Base-by-base conservation (phyloP, 164 flowering plant species). In the Warburgia ugandensis region DNA sequence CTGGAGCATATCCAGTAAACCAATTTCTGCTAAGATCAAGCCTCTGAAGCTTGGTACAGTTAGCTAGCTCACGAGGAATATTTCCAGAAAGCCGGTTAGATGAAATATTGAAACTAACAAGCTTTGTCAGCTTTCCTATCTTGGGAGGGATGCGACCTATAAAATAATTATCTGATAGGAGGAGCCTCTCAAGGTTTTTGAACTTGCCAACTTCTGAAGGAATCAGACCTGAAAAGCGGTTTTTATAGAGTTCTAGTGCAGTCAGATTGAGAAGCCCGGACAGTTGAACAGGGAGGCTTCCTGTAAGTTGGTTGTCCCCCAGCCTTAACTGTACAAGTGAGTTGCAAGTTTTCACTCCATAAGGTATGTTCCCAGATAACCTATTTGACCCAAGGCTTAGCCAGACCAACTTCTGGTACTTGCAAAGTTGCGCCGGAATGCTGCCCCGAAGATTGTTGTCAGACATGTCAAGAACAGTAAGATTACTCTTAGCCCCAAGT, bases 381-480 rank as follows among this genome's bases (percentile, higher is more conserved):
- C 53, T 54, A 56, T 85, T 85, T 5, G 77, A 69, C 54, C 70
- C 77, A 7, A 85, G 74, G 59, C 73, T 77, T 61, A 83, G 54
- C 61, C 68, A 50, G 12, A 74, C 71, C 58, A 85, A 56, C 41
- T 73, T 74, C 19, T 75, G 70, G 33, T 64, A 59, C n/a, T 52
- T 55, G 39, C 95, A 85, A 30, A 83, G 50, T 54, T 69, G 45
- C 32, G 72, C 69, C 32, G 94, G 94, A 30, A 85, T 83, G 43
- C 48, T 59, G 29, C 95, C 95, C 0, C 71, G 56, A 27, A 85
- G 68, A 23, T 54, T 6, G 58, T 85, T 85, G 30, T 66, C 58
- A 2, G 90, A 82, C 37, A 83, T 71, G 67, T 85, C 95, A 57
- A 78, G 77, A 31, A 73, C 87, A 81, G 79, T 80, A 43, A 85